Evolutionary conservation across 2,329 filamentous ascomycete species (phyloP), one percentile per base, ranked within the genome.

Genomic region (Venturia pyrina): DNA sequence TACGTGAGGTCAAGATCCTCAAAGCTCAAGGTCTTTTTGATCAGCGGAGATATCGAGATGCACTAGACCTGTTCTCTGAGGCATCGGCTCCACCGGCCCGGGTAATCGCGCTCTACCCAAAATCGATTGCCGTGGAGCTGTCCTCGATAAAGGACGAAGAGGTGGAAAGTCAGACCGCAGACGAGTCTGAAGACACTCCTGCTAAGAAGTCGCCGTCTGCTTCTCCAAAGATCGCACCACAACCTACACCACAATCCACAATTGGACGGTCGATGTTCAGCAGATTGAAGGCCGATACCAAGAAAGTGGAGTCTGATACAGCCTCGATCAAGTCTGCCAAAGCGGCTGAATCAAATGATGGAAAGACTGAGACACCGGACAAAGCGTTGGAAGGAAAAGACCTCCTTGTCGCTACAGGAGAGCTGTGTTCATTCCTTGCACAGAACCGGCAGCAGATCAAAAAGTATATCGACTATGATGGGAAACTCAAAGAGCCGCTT

Each of bases 31-130:
- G 82, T 17, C 79, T 98, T 5, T 99, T 99, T 72, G 86, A 87
- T 67, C 82, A 90, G 70, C 89, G 87, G 70, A 96, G 89, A 73
- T 99, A 93, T 73, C 85, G 88, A 48, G 88, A 92, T 62, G 89
- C 93, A 1, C 84, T 99, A 78, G 93, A 98, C 70, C 78, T 99
- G 1, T 98, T 98, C 77, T 90, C 90, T 3, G 89, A 95, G 65
- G 91, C 97, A 2, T 87, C 91, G 70, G 93, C 95, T 0, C 91
- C 95, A 0, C 93, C 95, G 0, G 91, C 96, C 73, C 84, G 90
- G 63, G 95, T 98, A 3, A 87, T 99, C 68, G 86, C 85, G 50
- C 78, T 98, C 11, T 99, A 92, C 70, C 95, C 95, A 1, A 87
- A 82, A 67, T 82, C 87, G 10, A 96, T 99, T 69, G 89, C 93